Evolutionary conservation across 441 rosid genomes (phyloP).

Genomic region (Adansonia grandidieri): DNA sequence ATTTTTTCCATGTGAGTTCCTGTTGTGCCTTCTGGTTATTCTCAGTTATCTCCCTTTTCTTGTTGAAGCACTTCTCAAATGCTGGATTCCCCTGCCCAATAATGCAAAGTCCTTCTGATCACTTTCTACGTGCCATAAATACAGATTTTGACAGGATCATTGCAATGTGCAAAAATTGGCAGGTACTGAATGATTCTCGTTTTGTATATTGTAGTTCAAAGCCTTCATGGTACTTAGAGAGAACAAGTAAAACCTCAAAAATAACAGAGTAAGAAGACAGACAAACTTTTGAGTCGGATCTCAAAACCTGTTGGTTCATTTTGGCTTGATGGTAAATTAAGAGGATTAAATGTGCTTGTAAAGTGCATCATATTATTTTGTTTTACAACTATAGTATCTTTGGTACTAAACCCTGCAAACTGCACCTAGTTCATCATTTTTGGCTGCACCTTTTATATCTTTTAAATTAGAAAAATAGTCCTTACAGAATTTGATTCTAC

Average conservation of each 20-base stretch:
- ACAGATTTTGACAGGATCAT: constrained; percentile 98
- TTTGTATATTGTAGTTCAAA: constrained; percentile 16
- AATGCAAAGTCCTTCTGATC: constrained; percentile 99
- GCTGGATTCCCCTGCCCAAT: constrained; percentile 99
- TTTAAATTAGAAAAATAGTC: constrained; percentile 5
- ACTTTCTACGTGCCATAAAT: constrained; percentile 95
- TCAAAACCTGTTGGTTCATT: not conserved
- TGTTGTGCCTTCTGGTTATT: constrained; percentile 26
- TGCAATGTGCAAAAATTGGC: constrained; percentile 98
- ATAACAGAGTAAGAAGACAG: not conserved
- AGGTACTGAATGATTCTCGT: constrained; percentile 53
- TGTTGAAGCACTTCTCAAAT: constrained; percentile 92
- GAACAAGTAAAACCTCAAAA: not conserved
- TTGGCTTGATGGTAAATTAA: constrained; percentile 9
- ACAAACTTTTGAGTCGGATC: not conserved
- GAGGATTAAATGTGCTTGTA: not conserved
- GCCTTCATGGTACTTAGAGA: not conserved
- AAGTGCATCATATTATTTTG: not conserved
- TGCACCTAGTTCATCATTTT: not conserved
- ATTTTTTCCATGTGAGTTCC: constrained; percentile 14
- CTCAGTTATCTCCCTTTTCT: constrained; percentile 36
- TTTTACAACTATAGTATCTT: not conserved
- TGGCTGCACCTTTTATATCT: not conserved
- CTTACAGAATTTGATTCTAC: not conserved
- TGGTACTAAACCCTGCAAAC: not conserved